Conservation (phyloP, 768 basidiomycete species). For the Tylopilus felleus region DNA sequence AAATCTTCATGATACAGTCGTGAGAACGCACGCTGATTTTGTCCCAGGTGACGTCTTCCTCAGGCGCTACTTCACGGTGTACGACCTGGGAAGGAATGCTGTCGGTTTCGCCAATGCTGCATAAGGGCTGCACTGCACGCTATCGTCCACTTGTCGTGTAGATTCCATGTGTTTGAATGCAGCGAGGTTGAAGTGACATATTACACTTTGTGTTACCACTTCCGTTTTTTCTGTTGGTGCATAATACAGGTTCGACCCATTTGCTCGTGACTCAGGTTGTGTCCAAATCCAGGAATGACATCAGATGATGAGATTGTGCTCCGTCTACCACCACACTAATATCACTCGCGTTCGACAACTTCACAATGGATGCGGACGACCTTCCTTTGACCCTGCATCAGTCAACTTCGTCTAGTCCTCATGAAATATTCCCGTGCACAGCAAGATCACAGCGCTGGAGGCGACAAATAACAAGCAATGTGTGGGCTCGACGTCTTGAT, state of each 20-base stretch:
- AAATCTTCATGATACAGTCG: conserved; percentile 19
- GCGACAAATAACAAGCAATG: conserved; percentile 21
- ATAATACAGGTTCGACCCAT: background rate
- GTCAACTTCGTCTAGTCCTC: background rate
- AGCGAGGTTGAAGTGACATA: background rate
- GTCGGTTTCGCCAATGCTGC: conserved; percentile 73
- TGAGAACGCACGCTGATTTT: conserved; percentile 1
- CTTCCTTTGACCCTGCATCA: conserved; percentile 1
- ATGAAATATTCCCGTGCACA: conserved; percentile 17
- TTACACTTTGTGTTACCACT: background rate
- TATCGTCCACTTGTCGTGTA: background rate
- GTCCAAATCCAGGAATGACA: background rate
- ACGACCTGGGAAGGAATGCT: conserved; percentile 72
- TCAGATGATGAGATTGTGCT: background rate
- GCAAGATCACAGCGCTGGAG: conserved; percentile 23
- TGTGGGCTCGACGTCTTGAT: conserved; percentile 43
- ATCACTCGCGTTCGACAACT: background rate
- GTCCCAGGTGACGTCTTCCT: conserved; percentile 80
- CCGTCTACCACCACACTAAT: background rate
- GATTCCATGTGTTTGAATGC: conserved; percentile 13
- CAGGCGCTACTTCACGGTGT: conserved; percentile 90
- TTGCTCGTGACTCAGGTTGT: background rate
- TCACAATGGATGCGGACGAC: conserved; percentile 14
- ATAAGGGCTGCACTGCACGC: conserved; percentile 20
- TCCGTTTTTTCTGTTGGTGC: background rate